Evolutionary conservation across 768 basidiomycete species (phyloP).

Genomic region (Russula brevipes): DNA sequence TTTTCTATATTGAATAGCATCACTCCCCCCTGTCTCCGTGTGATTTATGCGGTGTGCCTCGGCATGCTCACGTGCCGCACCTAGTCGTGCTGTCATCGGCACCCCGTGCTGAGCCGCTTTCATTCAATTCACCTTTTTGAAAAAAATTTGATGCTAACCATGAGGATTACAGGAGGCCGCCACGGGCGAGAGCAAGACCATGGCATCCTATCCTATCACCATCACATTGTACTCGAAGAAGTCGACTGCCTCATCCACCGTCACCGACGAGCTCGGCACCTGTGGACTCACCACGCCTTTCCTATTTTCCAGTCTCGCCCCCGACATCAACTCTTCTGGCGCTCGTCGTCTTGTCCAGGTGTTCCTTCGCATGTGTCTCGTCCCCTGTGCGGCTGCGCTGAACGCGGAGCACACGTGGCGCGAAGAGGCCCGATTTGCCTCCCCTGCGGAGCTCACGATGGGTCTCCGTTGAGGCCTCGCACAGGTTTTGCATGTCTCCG

Average conservation of each 20-base stretch:
- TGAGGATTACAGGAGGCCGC: slow-evolving; percentile 20
- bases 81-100: not conserved
- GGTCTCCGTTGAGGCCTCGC: slow-evolving; percentile 89
- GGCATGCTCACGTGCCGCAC: not conserved
- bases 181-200: slow-evolving; percentile 46
- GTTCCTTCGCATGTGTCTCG: slow-evolving; percentile 60
- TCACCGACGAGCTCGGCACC: slow-evolving; percentile 63
- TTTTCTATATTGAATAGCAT: not conserved
- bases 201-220: slow-evolving; percentile 67
- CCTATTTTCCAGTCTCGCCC: slow-evolving; percentile 83
- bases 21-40: not conserved
- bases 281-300: slow-evolving; percentile 82
- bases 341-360: slow-evolving; percentile 73
- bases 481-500: slow-evolving; percentile 64
- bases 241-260: slow-evolving; percentile 63
- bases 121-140: too few relatives aligned
- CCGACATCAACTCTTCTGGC: slow-evolving; percentile 71
- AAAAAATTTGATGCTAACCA: not conserved
- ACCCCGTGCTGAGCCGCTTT: not conserved
- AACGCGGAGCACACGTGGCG: slow-evolving; percentile 57
- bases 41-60: not conserved
- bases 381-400: slow-evolving; percentile 25
- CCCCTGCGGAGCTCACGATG: slow-evolving; percentile 86
- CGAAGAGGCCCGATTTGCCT: slow-evolving; percentile 80
- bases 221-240: slow-evolving; percentile 69